Evolutionary conservation across 192 early-diverging fungal genomes (phyloP), one percentile per base, ranked within the genome.

Genomic region (Linderina pennispora): DNA sequence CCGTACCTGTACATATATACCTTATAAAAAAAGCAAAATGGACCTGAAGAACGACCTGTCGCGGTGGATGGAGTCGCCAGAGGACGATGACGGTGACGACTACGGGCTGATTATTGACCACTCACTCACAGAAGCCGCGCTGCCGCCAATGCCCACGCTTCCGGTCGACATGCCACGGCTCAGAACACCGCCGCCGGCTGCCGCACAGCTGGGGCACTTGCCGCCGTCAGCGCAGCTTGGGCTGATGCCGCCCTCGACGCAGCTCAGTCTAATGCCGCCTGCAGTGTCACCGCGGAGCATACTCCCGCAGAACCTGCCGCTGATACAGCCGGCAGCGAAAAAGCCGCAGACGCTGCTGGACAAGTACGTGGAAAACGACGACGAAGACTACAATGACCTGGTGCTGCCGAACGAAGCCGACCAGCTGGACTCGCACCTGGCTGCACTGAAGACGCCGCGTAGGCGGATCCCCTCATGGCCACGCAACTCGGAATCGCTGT

Each of bases 101-200:
- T 68, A 68, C 20, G 65, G 65, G 7, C 46, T 68, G 35, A 68
- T 68, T 23, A 68, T 68, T 23, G 65, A 68, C 46, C 58, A 60
- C 45, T 55, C 51, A 23, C 53, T 69, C 14, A 69, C 58, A 2
- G 46, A 58, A 14, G 62, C 43, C 32, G 46, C 53, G 13, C 23
- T 48, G 5, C 39, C n/a, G n/a, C n/a, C 45, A 2, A 25, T 48
- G 25, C 53, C 45, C 10, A 55, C 48, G 45, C 60, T 60, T 32
- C 57, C 65, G 9, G 65, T 52, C 36, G n/a, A n/a, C n/a, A n/a
- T n/a, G n/a, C n/a, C n/a, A n/a, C n/a, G n/a, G n/a, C n/a, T n/a
- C n/a, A n/a, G n/a, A n/a, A n/a, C n/a, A n/a, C n/a, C n/a, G n/a
- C n/a, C n/a, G n/a, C n/a, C n/a, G n/a, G n/a, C n/a, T n/a, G n/a